Percentiles rank a stretch among this genome's conserved stretches.
These are phyloP conservation scores for Rhodotorula graminis DNA, from an alignment of 768 basidiomycete genomes.

Conservation along the genomic window DNA sequence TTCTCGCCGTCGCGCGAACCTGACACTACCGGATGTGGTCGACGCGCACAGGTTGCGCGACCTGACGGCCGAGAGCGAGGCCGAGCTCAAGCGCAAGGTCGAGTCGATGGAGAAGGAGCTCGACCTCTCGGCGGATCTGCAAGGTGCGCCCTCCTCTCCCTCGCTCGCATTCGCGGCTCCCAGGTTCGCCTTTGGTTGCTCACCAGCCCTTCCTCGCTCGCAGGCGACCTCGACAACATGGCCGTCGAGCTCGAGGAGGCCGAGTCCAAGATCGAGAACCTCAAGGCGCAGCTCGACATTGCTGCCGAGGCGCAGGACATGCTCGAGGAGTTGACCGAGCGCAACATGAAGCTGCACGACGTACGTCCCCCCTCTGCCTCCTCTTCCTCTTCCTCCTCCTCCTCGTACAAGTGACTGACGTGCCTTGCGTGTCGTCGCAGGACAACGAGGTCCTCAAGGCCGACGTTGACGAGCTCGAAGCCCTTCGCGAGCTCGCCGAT, in stretches of 20 bases:
- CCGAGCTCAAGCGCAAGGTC: conserved; percentile 73
- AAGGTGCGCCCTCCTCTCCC: conserved; percentile 50
- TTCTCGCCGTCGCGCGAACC: no score
- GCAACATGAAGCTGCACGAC: conserved; percentile 86
- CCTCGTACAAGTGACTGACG: background rate
- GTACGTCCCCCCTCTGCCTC: conserved; percentile 52
- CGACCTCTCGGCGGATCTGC: conserved; percentile 68
- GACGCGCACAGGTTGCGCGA: conserved; percentile 73
- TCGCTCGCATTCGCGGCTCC: no score
- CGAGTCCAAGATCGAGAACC: conserved; percentile 84
- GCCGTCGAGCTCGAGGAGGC: conserved; percentile 79
- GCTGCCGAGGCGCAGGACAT: conserved; percentile 93
- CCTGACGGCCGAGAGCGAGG: conserved; percentile 77
- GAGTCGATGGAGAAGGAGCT: conserved; percentile 86
- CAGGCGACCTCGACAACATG: conserved; percentile 56
- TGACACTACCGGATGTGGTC: no score
- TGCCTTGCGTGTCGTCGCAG: conserved; percentile 48
- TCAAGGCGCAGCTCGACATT: conserved; percentile 90
- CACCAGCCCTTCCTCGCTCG: background rate
- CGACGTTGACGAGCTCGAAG: conserved; percentile 91
- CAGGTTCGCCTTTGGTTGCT: no score
- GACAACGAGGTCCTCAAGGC: conserved; percentile 98
- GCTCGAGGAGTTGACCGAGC: conserved; percentile 88
- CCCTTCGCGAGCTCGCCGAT: conserved; percentile 90
- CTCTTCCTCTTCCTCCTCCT: background rate